Percentiles rank a stretch among this genome's conserved stretches.
phyloP scores from a whole-genome alignment of 1,139 yeast species.

The Lodderomyces oxycetoniae region DNA sequence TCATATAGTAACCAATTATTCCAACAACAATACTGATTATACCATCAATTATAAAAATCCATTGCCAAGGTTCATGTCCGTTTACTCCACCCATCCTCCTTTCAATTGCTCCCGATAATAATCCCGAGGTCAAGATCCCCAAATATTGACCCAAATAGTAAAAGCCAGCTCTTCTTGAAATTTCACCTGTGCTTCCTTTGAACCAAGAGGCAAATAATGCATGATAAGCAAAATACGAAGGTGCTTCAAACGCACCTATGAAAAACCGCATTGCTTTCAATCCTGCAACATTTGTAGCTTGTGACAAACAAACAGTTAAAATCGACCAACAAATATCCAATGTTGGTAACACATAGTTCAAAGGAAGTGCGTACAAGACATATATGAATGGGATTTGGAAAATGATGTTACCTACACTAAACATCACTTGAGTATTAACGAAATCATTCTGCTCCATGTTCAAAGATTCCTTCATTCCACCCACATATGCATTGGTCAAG shows the following conservation, averaged over 20 bases:
- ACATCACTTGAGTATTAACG: constrained; percentile 56
- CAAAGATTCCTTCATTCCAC: constrained; percentile 57
- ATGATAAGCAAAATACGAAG: constrained; percentile 56
- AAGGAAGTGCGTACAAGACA: constrained; percentile 44
- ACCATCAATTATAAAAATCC: constrained; percentile 71
- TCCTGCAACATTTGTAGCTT: constrained; percentile 43
- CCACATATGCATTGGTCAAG: constrained; percentile 64
- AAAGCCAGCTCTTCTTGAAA: constrained; percentile 56
- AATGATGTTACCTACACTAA: constrained; percentile 53
- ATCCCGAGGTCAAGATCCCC: constrained; percentile 61
- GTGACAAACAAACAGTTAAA: constrained; percentile 53
- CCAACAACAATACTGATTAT: constrained; percentile 58
- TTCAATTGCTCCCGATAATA: constrained; percentile 58
- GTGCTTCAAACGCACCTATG: constrained; percentile 60
- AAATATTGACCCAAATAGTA: constrained; percentile 58
- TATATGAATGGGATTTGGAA: constrained; percentile 52
- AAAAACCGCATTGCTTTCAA: constrained; percentile 56
- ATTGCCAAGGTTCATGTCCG: constrained; percentile 64
- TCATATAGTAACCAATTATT: constrained; percentile 51
- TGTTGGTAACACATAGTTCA: constrained; percentile 51
- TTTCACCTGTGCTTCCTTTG: constrained; percentile 45
- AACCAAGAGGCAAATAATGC: constrained; percentile 62
- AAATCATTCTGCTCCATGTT: constrained; percentile 63
- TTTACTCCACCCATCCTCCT: constrained; percentile 40
- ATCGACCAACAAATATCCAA: constrained; percentile 66